Conservation (phyloP, 2,329 filamentous ascomycete genomes). For the Cordyceps farinosa region DNA sequence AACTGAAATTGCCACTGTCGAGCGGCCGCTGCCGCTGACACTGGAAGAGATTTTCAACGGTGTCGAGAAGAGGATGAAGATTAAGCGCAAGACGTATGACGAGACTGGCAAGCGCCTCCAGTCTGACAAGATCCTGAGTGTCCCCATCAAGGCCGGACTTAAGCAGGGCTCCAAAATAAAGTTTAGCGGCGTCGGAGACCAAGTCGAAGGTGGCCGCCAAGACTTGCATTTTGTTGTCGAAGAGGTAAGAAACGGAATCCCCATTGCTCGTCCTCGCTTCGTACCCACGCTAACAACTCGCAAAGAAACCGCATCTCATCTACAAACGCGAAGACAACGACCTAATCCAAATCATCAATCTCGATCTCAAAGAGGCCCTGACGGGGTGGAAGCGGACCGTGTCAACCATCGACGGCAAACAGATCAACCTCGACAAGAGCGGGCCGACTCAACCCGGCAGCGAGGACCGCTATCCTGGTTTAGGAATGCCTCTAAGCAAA, state of each 20-base stretch:
- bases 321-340: constrained; percentile 89
- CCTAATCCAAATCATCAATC: constrained; percentile 70
- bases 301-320: constrained; percentile 77
- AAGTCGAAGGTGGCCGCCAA: constrained; percentile 92
- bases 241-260: constrained; percentile 61
- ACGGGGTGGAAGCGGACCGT: constrained; percentile 94
- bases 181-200: constrained; percentile 95
- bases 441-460: constrained; percentile 85
- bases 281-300: constrained; percentile 37
- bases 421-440: constrained; percentile 71
- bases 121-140: constrained; percentile 86
- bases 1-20: constrained; percentile 86
- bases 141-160: constrained; percentile 91
- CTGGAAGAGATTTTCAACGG: constrained; percentile 88
- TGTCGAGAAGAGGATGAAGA: constrained; percentile 94
- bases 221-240: constrained; percentile 93
- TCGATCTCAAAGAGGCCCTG: constrained; percentile 88
- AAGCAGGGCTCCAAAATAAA: constrained; percentile 99
- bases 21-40: constrained; percentile 74
- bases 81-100: constrained; percentile 95
- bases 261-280: too few relatives aligned
- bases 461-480: constrained; percentile 73
- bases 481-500: constrained; percentile 96
- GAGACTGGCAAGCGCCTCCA: constrained; percentile 76
- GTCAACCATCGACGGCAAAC: constrained; percentile 86